Percentiles rank a stretch among this genome's conserved stretches.
phyloP scores from a whole-genome alignment of 1,284 basidiomycete species.

The Austroboletus novae-zelandiae region DNA sequence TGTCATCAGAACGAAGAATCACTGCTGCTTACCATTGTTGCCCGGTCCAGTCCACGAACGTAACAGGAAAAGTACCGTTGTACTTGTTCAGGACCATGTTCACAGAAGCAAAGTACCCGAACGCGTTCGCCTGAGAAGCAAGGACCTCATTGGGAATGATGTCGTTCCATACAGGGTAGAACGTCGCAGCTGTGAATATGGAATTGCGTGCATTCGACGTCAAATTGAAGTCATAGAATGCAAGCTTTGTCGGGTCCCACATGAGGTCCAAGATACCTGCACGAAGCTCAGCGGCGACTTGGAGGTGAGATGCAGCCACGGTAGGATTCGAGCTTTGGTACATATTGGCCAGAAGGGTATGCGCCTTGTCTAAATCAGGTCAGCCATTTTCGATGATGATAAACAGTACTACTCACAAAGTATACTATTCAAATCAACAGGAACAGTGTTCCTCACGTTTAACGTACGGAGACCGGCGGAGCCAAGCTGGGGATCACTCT shows the following conservation, averaged over 20 bases:
- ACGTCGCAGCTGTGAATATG: constrained; percentile 70
- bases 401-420: constrained; percentile 54
- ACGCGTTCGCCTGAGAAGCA: constrained; percentile 59
- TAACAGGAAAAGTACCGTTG: constrained; percentile 77
- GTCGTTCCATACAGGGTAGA: constrained; percentile 86
- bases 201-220: constrained; percentile 60
- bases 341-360: constrained; percentile 59
- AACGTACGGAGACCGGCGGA: constrained; percentile 36
- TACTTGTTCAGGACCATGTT: constrained; percentile 80
- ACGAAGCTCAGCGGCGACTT: constrained; percentile 56
- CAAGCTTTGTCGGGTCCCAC: constrained; percentile 81
- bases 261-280: constrained; percentile 79
- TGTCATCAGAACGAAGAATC: neutral
- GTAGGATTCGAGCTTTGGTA: constrained; percentile 51
- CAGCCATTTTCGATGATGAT: neutral
- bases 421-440: constrained; percentile 83
- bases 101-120: constrained; percentile 70
- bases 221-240: constrained; percentile 87
- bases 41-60: constrained; percentile 69
- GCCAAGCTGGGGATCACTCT: neutral
- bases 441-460: constrained; percentile 68
- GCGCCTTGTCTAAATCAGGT: constrained; percentile 55
- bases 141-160: constrained; percentile 76
- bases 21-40: constrained; percentile 27
- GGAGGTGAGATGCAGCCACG: constrained; percentile 52